Evolutionary conservation across 2,329 filamentous ascomycete species (phyloP).

Genomic region (Epicoccum sorghinum): DNA sequence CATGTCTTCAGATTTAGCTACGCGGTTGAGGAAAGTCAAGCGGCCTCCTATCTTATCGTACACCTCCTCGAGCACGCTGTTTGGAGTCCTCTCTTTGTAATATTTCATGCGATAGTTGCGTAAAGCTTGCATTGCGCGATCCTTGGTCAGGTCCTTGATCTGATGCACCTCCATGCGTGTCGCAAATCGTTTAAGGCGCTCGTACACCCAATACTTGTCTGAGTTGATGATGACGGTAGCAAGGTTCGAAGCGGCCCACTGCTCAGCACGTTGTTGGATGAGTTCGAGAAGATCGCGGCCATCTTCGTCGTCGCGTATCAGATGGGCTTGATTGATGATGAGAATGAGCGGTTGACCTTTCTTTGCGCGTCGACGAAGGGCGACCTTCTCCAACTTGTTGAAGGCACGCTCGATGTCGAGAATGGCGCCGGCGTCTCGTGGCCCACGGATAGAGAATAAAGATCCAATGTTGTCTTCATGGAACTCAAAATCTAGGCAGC

Average conservation of each 20-base stretch:
- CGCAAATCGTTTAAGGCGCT: conserved; percentile 87
- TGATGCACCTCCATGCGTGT: conserved; percentile 94
- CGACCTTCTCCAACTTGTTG: conserved; percentile 98
- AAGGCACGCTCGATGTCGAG: conserved; percentile 95
- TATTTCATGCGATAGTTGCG: conserved; percentile 81
- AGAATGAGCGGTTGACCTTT: conserved; percentile 77
- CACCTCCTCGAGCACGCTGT: conserved; percentile 70
- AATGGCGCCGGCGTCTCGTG: conserved; percentile 87
- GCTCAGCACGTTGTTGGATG: conserved; percentile 92
- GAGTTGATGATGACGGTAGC: conserved; percentile 94
- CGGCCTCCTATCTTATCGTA: conserved; percentile 89
- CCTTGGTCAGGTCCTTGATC: conserved; percentile 80
- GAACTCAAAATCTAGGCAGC: conserved; percentile 93
- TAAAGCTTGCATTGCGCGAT: conserved; percentile 77
- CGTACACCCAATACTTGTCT: conserved; percentile 99
- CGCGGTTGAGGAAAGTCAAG: conserved; percentile 83
- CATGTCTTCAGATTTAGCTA: conserved; percentile 88
- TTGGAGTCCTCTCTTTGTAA: conserved; percentile 65
- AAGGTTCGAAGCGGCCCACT: conserved; percentile 91
- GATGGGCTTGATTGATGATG: conserved; percentile 92
- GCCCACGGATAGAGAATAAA: conserved; percentile 92
- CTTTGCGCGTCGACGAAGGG: conserved; percentile 69
- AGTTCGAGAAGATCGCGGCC: conserved; percentile 93
- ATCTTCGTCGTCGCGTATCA: conserved; percentile 88
- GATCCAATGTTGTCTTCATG: conserved; percentile 98